These are phyloP conservation scores for Zasmidium citrigriseum DNA, from an alignment of 2,329 filamentous ascomycete species.

Conservation along the genomic window DNA sequence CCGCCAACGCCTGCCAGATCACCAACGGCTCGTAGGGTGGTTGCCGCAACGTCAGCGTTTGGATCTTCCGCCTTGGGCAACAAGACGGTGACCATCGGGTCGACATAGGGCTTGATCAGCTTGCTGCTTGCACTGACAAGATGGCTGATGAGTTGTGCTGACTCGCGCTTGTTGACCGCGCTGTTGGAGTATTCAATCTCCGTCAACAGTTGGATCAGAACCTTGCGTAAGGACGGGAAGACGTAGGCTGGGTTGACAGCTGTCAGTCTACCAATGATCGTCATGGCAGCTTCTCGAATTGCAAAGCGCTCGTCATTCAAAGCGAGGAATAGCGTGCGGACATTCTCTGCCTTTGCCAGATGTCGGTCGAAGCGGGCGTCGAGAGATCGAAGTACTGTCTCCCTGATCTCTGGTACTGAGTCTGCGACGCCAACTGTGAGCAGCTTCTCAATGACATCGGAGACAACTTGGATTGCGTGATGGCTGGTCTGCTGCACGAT, in stretches of 20 bases:
- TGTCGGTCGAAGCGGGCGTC: constrained; percentile 95
- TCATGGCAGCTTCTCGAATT: constrained; percentile 91
- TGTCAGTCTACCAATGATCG: constrained; percentile 91
- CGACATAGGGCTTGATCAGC: constrained; percentile 93
- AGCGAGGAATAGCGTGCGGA: constrained; percentile 90
- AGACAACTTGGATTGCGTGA: constrained; percentile 94
- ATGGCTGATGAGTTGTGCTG: constrained; percentile 86
- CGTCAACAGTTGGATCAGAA: constrained; percentile 92
- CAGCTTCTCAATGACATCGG: constrained; percentile 95
- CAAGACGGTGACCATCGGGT: constrained; percentile 93
- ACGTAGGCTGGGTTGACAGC: constrained; percentile 94
- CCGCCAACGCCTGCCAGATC: constrained; percentile 93
- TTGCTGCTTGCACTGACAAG: constrained; percentile 90
- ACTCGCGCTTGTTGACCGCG: constrained; percentile 92
- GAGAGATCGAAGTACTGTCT: constrained; percentile 83
- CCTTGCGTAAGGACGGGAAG: constrained; percentile 91
- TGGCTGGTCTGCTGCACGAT: constrained; percentile 98
- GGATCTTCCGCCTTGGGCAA: constrained; percentile 86
- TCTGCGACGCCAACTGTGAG: constrained; percentile 94
- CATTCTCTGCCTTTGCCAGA: constrained; percentile 96
- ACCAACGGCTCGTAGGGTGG: constrained; percentile 91
- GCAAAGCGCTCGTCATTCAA: constrained; percentile 92
- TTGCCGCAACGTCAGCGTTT: constrained; percentile 86
- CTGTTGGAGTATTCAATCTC: constrained; percentile 96
- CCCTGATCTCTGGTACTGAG: constrained; percentile 80